Percentiles rank a stretch among this genome's conserved stretches.
Evolutionary conservation across 306 rosid genomes (phyloP).

Genomic region (Alnus rubra): DNA sequence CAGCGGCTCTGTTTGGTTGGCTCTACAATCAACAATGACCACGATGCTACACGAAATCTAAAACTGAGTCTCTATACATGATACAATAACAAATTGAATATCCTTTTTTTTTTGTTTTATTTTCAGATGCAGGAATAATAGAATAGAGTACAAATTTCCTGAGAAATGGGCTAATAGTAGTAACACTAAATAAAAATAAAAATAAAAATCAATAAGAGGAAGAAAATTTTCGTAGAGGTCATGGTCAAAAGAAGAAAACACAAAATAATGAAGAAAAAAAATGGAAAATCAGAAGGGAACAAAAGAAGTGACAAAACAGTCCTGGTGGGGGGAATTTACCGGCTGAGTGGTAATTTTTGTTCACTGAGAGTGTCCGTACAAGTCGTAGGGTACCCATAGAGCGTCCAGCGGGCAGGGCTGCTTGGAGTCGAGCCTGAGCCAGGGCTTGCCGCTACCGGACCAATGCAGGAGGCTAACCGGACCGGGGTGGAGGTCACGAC

Average conservation of each 20-base stretch:
- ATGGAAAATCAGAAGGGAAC: conserved; percentile 31
- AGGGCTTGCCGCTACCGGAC: conserved; percentile 85
- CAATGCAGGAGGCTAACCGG: conserved; percentile 80
- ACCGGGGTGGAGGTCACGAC: conserved; percentile 70
- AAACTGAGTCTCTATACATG: conserved; percentile 2
- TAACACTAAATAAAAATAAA: neutral
- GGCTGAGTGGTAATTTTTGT: conserved; percentile 9
- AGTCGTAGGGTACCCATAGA: conserved; percentile 65
- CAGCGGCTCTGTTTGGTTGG: neutral
- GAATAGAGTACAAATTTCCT: conserved; percentile 39
- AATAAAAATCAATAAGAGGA: neutral
- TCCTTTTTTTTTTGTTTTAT: conserved; percentile 28
- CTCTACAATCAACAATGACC: neutral
- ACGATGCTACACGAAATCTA: neutral
- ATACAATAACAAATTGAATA: conserved; percentile 33
- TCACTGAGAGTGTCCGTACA: conserved; percentile 57
- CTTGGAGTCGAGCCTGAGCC: conserved; percentile 62
- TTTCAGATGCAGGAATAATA: conserved; percentile 37
- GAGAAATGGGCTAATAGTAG: conserved; percentile 8
- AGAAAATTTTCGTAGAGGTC: conserved; percentile 22
- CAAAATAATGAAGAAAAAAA: conserved; percentile 9
- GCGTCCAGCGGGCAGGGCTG: conserved; percentile 66
- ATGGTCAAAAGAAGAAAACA: conserved; percentile 16
- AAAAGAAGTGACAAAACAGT: conserved; percentile 37
- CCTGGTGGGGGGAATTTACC: conserved; percentile 42